Base-by-base conservation (phyloP, 2,329 filamentous ascomycete genomes). In the Lachnellula arida region DNA sequence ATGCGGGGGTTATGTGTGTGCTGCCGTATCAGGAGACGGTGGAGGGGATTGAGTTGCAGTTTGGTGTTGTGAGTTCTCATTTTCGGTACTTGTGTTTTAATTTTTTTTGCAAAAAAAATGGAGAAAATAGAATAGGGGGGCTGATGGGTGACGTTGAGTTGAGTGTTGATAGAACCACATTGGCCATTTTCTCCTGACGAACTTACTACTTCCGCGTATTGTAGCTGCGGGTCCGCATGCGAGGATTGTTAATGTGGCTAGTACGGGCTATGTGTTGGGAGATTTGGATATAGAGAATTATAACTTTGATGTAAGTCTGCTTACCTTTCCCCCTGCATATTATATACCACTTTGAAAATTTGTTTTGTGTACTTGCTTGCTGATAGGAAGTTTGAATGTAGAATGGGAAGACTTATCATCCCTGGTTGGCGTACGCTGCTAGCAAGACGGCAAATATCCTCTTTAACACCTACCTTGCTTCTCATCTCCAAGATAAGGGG, bases 161-260 rank as follows among this genome's bases (percentile, higher is more conserved):
- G n/a, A 22, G 15, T 17, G 40, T 17, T 22, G 1, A 22, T 43
- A 19, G 40, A 81, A 81, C 63, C 75, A 82, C 62, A 69, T 84
- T 5, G 73, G 68, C 22, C 76, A 81, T 59, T 82, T 81, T 68
- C 72, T 81, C 0, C 72, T 82, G 17, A 77, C 79, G 60, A 68
- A 78, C 32, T 72, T 80, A 2, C 70, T 82, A 17, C 32, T 55
- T 28, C 58, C 55, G 0, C 63, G 71, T 0, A 64, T 82, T 9
- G 63, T 51, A 2, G 49, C 49, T 11, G 25, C 49, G 3, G 25
- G 37, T 22, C 47, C 47, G 8, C 28, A 37, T 14, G 34, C 34
- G 1, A 51, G 34, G 17, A 42, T 51, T 35, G 70, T 83, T 43
- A 67, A 70, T 0, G 64, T 81, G 1, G 70, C 75, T 0, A 77